Base-by-base conservation (phyloP, 768 basidiomycete genomes). In the Suillus subaureus region DNA sequence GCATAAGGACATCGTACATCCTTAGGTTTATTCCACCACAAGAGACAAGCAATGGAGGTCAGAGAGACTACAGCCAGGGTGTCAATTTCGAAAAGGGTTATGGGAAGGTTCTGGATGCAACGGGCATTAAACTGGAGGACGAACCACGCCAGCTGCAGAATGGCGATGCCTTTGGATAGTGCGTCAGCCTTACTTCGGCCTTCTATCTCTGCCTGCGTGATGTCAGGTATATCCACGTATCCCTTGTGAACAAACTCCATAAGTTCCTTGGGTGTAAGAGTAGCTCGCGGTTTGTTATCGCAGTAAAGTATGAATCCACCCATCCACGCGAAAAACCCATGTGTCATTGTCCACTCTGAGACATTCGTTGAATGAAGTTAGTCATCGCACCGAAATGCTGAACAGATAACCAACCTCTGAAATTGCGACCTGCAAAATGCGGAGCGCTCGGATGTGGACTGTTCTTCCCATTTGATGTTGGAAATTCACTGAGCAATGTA, bases 401-500 rank as follows among this genome's bases (percentile, higher is more conserved):
- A 51, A 7, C 13, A 51, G 2, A 15, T 8, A 28, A 51, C 49
- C 1, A 7, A 51, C 49, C 49, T 23, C 13, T 7, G 6, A 18
- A 21, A 9, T 45, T 1, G 9, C 11, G 11, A 2, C n/a, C 4
- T 47, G 21, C 5, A 23, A 3, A 9, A 47, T 3, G n/a, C 0
- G n/a, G 11, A 23, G n/a, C 12, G 23, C 47, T 23, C 5, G 6
- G 3, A 15, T 47, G 47, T 23, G 11, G 12, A 23, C 12, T 47
- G n/a, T 2, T 13, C n/a, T 0, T 49, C 15, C 0, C 23, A 49
- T 13, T 5, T 23, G 23, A 49, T 23, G 9, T 6, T 13, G n/a
- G 0, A 49, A 23, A 0, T 5, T 0, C 23, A 13, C 2, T 6
- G 0, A 6, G 47, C 5, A 13, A 13, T 12, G 0, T 12, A 23